These are phyloP conservation scores for Schizosaccharomyces japonicus DNA, from an alignment of 805 yeast species.

Conservation along the genomic window DNA sequence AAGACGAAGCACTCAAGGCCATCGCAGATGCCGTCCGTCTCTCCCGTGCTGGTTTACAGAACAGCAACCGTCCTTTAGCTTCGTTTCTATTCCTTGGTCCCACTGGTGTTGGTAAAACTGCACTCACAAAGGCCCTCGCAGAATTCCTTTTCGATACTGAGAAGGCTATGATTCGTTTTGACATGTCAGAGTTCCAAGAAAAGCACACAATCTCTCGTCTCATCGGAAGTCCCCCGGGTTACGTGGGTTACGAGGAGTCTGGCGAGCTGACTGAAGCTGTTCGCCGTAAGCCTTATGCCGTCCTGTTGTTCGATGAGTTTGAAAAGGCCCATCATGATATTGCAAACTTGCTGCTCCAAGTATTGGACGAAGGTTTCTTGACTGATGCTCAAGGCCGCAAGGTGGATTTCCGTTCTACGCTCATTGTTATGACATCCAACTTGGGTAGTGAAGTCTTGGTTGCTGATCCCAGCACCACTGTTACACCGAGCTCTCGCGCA, in stretches of 20 bases:
- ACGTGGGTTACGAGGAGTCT: conserved; percentile 77
- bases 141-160: conserved; percentile 80
- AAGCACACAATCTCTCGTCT: conserved; percentile 72
- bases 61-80: conserved; percentile 85
- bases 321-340: conserved; percentile 94
- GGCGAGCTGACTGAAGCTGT: conserved; percentile 95
- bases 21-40: conserved; percentile 84
- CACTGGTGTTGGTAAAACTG: conserved; percentile 97
- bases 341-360: conserved; percentile 74
- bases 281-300: conserved; percentile 81
- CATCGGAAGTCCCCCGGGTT: conserved; percentile 96
- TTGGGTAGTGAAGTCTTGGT: conserved; percentile 80
- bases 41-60: conserved; percentile 89
- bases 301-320: conserved; percentile 80
- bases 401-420: conserved; percentile 82
- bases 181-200: conserved; percentile 96
- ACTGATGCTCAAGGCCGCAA: conserved; percentile 90
- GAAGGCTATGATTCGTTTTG: conserved; percentile 67
- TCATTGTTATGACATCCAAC: conserved; percentile 88
- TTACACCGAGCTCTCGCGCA: conserved; percentile 28
- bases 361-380: conserved; percentile 78
- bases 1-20: conserved; percentile 77
- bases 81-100: conserved; percentile 93
- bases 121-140: conserved; percentile 75
- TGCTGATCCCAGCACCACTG: conserved; percentile 26